Evolutionary conservation across 2,329 filamentous ascomycete genomes (phyloP), one percentile per base, ranked within the genome.

Genomic region (Penicillium frequentans): DNA sequence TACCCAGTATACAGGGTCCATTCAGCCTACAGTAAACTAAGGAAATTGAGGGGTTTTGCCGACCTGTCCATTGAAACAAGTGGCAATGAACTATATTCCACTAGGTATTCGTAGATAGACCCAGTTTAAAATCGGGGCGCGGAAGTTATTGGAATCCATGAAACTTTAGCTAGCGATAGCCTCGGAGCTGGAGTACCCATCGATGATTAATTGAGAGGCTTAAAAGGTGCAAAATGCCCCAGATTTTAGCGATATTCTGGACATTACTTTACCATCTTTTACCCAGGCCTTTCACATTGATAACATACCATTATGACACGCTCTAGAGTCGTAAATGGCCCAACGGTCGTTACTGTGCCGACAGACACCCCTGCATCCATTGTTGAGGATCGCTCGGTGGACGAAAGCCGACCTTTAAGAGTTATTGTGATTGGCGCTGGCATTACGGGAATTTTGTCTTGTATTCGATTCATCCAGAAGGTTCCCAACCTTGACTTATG

Each of bases 381-480:
- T 11, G 51, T 78, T n/a, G 65, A 68, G 51, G 63, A 69, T 4
- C 70, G 70, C 16, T 66, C 70, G 7, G 63, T 75, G 29, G 72
- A 76, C 55, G 66, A 74, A 45, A 48, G 35, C 9, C 66, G 73
- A n/a, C 68, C 65, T 1, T 37, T 75, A 54, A 63, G 68, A 47
- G 64, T 77, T 7, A 62, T 75, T 8, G 62, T 75, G 35, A 75
- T 77, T 31, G 75, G 75, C 7, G 72, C 73, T 6, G 75, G 75
- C 0, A 69, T 77, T 8, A 75, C 73, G 6, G 75, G 75, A 5
- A 75, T 77, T 23, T 60, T 77, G 16, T 63, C 71, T 7, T 74
- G 70, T 14, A 72, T 77, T 45, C 66, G 73, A 23, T 68, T 77
- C n/a, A 64, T 66, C 3, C 73, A 74, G 54, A 68, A 71, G 24